Conservation (phyloP, 2,329 filamentous ascomycete genomes). For the Emergomyces africanus region DNA sequence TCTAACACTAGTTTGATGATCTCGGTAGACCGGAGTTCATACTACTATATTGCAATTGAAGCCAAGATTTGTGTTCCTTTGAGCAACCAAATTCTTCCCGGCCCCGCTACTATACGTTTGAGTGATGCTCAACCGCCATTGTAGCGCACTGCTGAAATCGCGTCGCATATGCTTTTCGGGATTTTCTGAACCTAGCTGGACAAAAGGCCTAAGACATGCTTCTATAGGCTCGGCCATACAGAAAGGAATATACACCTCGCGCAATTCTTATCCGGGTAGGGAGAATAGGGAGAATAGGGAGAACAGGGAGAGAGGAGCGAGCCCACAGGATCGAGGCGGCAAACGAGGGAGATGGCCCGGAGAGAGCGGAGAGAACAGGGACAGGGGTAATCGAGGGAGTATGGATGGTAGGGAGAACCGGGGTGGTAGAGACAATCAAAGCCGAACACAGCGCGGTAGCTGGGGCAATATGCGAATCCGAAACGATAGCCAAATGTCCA, state of each 20-base stretch:
- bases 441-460: neutral
- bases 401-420: neutral
- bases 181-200: neutral
- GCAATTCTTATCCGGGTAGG: neutral
- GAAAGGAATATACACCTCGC: slow-evolving; percentile 14
- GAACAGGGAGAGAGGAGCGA: neutral
- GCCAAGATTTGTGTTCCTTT: neutral
- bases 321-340: no score
- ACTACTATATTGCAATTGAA: neutral
- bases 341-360: no score
- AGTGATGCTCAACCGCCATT: slow-evolving; percentile 1
- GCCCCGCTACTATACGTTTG: neutral
- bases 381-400: no score
- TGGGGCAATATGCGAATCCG: neutral
- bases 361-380: no score
- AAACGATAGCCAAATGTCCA: neutral
- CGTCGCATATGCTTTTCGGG: neutral
- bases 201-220: slow-evolving; percentile 28
- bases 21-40: neutral
- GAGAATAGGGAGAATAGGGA: neutral
- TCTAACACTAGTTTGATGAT: neutral
- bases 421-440: neutral
- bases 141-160: neutral
- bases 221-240: slow-evolving; percentile 55
- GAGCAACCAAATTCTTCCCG: neutral